Conservation (phyloP, 2,329 filamentous ascomycete species). For the Aspergillus awamori region DNA sequence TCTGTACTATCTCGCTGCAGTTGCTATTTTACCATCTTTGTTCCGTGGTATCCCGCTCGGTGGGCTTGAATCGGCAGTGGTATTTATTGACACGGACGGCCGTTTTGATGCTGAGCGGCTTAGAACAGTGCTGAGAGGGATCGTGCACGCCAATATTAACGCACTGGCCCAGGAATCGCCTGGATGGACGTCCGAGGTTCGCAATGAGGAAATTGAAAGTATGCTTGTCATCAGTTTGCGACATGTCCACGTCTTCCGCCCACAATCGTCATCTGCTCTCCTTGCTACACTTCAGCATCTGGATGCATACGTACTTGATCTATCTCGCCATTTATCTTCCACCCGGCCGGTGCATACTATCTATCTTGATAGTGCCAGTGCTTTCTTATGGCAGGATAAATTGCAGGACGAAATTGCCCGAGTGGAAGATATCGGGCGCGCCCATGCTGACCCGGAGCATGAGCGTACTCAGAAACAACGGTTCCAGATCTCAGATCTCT, state of each 20-base stretch:
- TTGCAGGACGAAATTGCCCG: conserved; percentile 48
- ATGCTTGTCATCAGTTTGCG: conserved; percentile 47
- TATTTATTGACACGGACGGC: conserved; percentile 60
- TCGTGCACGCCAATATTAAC: conserved; percentile 27
- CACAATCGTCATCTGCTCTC: conserved; percentile 54
- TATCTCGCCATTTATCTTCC: conserved; percentile 49
- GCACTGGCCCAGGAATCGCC: background rate
- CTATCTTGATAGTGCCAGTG: conserved; percentile 57
- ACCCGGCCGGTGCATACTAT: conserved; percentile 53
- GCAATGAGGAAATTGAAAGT: conserved; percentile 22
- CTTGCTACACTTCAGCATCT: conserved; percentile 54
- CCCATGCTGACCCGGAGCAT: conserved; percentile 31
- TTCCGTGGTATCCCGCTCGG: conserved; percentile 36
- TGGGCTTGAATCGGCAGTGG: conserved; percentile 54
- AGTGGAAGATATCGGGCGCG: conserved; percentile 40
- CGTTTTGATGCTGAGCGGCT: conserved; percentile 58
- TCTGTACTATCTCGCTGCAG: conserved; percentile 58
- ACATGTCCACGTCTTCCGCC: conserved; percentile 63
- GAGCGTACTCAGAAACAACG: conserved; percentile 30
- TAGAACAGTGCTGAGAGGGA: conserved; percentile 29
- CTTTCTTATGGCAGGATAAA: conserved; percentile 59
- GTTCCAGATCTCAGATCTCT: conserved; percentile 37
- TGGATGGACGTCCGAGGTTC: background rate
- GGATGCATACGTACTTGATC: conserved; percentile 53
- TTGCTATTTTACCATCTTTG: conserved; percentile 53